phyloP scores from a whole-genome alignment of 768 basidiomycete genomes.

The Amanita inopinata region DNA sequence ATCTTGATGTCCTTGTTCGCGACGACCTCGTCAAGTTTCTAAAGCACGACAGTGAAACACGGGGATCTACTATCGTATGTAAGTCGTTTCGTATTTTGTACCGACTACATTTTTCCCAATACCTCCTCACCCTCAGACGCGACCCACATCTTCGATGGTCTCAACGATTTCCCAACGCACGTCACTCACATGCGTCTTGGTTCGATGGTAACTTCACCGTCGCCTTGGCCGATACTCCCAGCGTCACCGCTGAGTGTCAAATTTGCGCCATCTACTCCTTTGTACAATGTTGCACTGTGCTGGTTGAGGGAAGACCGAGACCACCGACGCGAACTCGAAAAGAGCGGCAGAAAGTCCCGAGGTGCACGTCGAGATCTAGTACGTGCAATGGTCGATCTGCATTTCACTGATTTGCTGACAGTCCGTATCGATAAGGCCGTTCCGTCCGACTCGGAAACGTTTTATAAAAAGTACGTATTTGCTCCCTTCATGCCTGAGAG shows the following conservation, averaged over 20 bases:
- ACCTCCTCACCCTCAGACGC: slow-evolving; percentile 47
- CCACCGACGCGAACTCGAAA: slow-evolving; percentile 48
- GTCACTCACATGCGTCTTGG: slow-evolving; percentile 89
- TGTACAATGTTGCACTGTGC: slow-evolving; percentile 69
- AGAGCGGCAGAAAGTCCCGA: slow-evolving; percentile 42
- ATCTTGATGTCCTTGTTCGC: slow-evolving; percentile 92
- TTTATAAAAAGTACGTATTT: slow-evolving; percentile 70
- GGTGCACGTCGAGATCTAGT: slow-evolving; percentile 46
- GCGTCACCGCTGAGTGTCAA: slow-evolving; percentile 14
- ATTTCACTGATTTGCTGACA: slow-evolving; percentile 8
- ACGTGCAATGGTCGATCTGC: not conserved
- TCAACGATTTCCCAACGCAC: slow-evolving; percentile 88
- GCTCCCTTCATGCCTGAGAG: slow-evolving; percentile 8
- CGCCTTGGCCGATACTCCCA: slow-evolving; percentile 54
- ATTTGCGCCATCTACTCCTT: slow-evolving; percentile 20
- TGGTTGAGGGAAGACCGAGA: slow-evolving; percentile 87
- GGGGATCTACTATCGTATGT: slow-evolving; percentile 87
- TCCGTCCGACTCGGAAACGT: slow-evolving; percentile 72
- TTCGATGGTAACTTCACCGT: slow-evolving; percentile 52
- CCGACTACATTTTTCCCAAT: no score
- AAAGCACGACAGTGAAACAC: slow-evolving; percentile 64
- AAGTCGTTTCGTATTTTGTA: no score
- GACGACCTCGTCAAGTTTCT: slow-evolving; percentile 86
- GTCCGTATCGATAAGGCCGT: slow-evolving; percentile 39
- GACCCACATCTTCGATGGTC: slow-evolving; percentile 94